Percentiles rank a stretch among this genome's conserved stretches.
Evolutionary conservation across 2,329 filamentous ascomycete species (phyloP).

Genomic region (Rutstroemia sp.): DNA sequence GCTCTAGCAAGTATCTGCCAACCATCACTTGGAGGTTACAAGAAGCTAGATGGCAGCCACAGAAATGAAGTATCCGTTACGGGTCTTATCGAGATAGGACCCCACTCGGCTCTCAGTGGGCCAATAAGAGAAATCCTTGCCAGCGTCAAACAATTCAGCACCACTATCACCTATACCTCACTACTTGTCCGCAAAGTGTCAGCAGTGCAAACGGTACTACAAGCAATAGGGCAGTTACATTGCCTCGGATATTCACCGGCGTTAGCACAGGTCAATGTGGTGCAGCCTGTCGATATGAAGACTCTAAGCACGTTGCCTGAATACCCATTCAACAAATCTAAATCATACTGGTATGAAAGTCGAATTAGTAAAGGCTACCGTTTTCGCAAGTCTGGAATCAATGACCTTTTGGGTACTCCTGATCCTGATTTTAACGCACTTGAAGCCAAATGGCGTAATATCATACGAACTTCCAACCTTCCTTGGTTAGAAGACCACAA

Average conservation of each 20-base stretch:
- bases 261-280: constrained; percentile 41
- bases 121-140: constrained; percentile 2
- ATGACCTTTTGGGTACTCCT: not conserved
- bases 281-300: constrained; percentile 12
- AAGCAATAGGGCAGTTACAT: not conserved
- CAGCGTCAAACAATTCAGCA: not conserved
- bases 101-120: constrained; percentile 8
- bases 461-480: not conserved
- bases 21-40: not conserved
- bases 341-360: constrained; percentile 43
- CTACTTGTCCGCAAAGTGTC: not conserved
- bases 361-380: constrained; percentile 22
- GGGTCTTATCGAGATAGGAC: constrained; percentile 10
- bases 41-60: not conserved
- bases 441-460: not conserved
- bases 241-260: constrained; percentile 28
- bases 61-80: not conserved
- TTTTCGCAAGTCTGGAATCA: not conserved
- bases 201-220: not conserved
- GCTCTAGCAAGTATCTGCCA: not conserved
- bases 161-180: constrained; percentile 1
- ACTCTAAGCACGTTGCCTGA: constrained; percentile 35
- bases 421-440: not conserved
- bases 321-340: constrained; percentile 48
- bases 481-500: constrained; percentile 35